A percentile compares a stretch with the other conserved stretches of the same genome.
phyloP scores from a whole-genome alignment of 345 rosid species.

The Populus tremula region DNA sequence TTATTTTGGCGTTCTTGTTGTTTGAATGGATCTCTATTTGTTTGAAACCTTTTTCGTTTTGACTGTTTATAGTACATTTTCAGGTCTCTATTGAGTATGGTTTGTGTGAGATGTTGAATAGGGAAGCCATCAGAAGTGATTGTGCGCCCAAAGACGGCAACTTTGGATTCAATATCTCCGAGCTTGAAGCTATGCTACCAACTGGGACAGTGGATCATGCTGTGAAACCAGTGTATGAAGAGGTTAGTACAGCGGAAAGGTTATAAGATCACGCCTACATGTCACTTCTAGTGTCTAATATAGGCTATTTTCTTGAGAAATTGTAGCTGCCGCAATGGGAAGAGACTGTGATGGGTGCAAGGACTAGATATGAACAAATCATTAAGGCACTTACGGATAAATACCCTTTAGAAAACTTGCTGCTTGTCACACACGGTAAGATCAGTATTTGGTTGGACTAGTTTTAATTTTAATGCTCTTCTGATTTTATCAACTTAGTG shows the following conservation, averaged over 20 bases:
- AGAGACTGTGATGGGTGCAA: conserved; percentile 44
- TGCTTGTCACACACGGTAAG: conserved; percentile 82
- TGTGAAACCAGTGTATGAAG: conserved; percentile 42
- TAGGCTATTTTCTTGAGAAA: conserved; percentile 3
- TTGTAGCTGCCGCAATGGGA: conserved; percentile 73
- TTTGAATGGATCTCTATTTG: not conserved
- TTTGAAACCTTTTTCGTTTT: not conserved
- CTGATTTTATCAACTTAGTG: too few species aligned
- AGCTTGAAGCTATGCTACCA: conserved; percentile 62
- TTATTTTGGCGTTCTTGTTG: not conserved
- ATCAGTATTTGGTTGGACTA: not conserved
- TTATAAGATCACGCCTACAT: not conserved
- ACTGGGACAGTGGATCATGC: conserved; percentile 59
- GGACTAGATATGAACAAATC: conserved; percentile 52
- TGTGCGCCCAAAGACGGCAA: conserved; percentile 60
- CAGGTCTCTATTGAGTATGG: conserved; percentile 79
- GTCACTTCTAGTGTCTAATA: not conserved
- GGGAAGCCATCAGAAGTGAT: conserved; percentile 49
- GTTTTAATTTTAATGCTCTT: not conserved
- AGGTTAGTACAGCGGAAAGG: conserved; percentile 35
- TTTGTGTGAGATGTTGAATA: conserved; percentile 69
- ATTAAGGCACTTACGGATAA: conserved; percentile 63
- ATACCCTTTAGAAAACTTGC: conserved; percentile 75
- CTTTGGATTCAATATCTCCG: conserved; percentile 48
- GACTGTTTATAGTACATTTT: not conserved